phyloP scores from a whole-genome alignment of 2,329 filamentous ascomycete genomes.

The Uncinocarpus reesii region DNA sequence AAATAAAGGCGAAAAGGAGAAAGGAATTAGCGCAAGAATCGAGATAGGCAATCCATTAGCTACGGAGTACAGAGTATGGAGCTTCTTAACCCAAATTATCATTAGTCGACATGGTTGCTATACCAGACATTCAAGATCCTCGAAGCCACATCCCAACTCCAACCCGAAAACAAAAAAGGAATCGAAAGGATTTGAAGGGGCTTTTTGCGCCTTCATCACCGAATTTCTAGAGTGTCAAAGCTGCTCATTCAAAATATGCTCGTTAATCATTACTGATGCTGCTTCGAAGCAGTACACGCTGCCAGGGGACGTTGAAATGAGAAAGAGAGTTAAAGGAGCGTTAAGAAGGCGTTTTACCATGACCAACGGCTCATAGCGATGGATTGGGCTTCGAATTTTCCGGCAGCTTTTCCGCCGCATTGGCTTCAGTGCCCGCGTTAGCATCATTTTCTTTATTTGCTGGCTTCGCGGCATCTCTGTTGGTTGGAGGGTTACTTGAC shows the following conservation, averaged over 20 bases:
- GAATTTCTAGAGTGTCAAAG: neutral
- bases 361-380: neutral
- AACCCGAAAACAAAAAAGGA: neutral
- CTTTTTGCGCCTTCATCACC: neutral
- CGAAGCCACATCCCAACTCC: neutral
- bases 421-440: neutral
- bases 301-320: too few species aligned
- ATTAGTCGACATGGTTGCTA: neutral
- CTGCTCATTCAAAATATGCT: neutral
- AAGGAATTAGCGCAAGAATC: too few species aligned
- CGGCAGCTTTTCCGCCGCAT: neutral
- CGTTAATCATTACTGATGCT: neutral
- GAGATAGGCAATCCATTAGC: too few species aligned
- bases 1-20: too few species aligned
- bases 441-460: neutral
- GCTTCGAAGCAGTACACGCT: neutral
- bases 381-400: conserved; percentile 1
- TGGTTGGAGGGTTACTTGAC: neutral
- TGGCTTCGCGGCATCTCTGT: neutral
- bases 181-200: neutral
- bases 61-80: too few species aligned
- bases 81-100: neutral
- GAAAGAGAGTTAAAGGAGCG: neutral
- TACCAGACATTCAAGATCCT: neutral
- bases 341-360: neutral